Percentiles rank a stretch among this genome's conserved stretches.
These are phyloP conservation scores for Tremellales sp. DNA, from an alignment of 1,284 basidiomycete genomes.

Conservation along the genomic window DNA sequence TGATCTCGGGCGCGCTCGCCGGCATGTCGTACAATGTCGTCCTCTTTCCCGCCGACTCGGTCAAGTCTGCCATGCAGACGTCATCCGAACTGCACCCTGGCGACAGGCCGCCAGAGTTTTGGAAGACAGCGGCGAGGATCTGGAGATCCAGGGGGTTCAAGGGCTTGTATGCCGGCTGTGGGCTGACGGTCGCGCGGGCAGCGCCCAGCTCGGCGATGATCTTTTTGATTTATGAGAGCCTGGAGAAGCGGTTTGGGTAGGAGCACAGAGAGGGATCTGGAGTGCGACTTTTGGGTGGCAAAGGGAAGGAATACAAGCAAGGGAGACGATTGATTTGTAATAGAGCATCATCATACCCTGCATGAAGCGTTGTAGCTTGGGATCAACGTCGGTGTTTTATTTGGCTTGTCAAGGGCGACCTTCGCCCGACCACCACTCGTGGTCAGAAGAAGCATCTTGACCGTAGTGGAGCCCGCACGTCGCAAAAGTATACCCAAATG, in stretches of 20 bases:
- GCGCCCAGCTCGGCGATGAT: conserved; percentile 89
- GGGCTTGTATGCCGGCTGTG: conserved; percentile 93
- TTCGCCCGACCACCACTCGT: too few species aligned
- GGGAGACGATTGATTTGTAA: too few species aligned
- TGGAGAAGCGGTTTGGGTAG: conserved; percentile 49
- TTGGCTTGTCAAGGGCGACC: too few species aligned
- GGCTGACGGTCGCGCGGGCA: conserved; percentile 80
- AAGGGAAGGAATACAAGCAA: too few species aligned
- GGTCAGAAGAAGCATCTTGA: too few species aligned
- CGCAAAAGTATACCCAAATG: too few species aligned
- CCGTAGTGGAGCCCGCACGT: too few species aligned
- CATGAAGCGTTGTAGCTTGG: too few species aligned
- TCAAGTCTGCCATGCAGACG: conserved; percentile 95
- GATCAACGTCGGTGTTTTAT: too few species aligned
- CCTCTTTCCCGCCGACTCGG: conserved; percentile 83
- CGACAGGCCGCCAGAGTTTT: conserved; percentile 57
- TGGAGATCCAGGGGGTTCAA: conserved; percentile 70
- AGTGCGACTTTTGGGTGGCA: too few species aligned
- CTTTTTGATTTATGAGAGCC: conserved; percentile 81
- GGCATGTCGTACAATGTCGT: conserved; percentile 82
- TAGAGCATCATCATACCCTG: too few species aligned
- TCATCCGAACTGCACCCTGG: conserved; percentile 75
- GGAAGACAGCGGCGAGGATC: conserved; percentile 67
- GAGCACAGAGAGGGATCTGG: too few species aligned
- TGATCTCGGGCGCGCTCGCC: conserved; percentile 76